Percentiles rank a stretch among this genome's conserved stretches.
Evolutionary conservation across 2,329 filamentous ascomycete species (phyloP).

Genomic region (Talaromyces sp.): DNA sequence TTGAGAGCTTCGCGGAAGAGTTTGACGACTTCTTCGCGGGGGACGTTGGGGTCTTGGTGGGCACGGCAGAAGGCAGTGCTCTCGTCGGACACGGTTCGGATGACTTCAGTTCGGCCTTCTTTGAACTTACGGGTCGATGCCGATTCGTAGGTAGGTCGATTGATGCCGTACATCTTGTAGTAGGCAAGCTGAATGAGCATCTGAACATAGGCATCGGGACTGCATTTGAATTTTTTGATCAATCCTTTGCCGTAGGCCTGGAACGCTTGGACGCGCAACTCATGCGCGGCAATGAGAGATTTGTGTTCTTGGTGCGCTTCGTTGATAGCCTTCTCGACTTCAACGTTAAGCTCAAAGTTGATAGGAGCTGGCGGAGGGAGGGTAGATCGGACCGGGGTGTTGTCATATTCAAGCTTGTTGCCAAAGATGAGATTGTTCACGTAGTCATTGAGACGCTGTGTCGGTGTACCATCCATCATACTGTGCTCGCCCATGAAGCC

Average conservation of each 20-base stretch:
- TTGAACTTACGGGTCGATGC: constrained; percentile 94
- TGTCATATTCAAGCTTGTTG: constrained; percentile 88
- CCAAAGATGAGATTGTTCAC: constrained; percentile 88
- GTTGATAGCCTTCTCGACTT: constrained; percentile 74
- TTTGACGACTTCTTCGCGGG: constrained; percentile 65
- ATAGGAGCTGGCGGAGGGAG: constrained; percentile 77
- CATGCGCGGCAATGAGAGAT: constrained; percentile 78
- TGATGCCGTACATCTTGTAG: constrained; percentile 98
- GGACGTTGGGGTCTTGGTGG: constrained; percentile 68
- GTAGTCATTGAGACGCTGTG: constrained; percentile 92
- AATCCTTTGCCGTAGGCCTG: constrained; percentile 97
- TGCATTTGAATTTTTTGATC: constrained; percentile 99
- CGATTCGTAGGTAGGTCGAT: constrained; percentile 95
- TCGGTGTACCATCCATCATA: constrained; percentile 99
- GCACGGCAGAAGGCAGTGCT: constrained; percentile 85
- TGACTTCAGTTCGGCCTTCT: constrained; percentile 93
- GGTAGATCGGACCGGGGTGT: constrained; percentile 73
- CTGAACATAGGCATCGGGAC: constrained; percentile 94
- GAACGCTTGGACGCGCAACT: constrained; percentile 91
- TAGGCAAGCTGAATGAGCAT: constrained; percentile 99
- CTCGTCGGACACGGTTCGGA: constrained; percentile 86
- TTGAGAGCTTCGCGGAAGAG: constrained; percentile 80
- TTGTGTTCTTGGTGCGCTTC: constrained; percentile 76
- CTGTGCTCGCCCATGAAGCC: constrained; percentile 98
- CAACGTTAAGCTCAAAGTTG: constrained; percentile 72